Conservation (phyloP, 305 asterid species). For the Fraxinus sp. region DNA sequence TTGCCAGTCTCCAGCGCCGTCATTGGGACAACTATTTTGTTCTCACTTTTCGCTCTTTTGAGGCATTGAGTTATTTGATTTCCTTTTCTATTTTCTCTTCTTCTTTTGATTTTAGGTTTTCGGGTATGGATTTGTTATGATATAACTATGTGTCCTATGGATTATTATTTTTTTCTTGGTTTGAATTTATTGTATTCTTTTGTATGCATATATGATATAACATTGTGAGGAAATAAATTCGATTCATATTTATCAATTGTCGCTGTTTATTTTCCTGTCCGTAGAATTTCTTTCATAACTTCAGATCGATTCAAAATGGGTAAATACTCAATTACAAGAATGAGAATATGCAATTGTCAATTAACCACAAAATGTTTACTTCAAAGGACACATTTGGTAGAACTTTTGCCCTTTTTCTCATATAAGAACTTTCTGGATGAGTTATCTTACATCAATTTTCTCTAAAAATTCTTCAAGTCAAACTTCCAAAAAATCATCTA, state of each 20-base stretch:
- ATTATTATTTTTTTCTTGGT: neutral
- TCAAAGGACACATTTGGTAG: no score
- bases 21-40: conserved; percentile 37
- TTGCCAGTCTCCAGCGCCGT: conserved; percentile 31
- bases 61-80: conserved; percentile 29
- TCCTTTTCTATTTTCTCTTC: neutral
- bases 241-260: neutral
- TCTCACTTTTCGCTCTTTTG: conserved; percentile 38
- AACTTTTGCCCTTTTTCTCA: no score
- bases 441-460: no score
- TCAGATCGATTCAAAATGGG: neutral
- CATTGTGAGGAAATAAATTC: neutral
- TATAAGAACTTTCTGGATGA: no score
- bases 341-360: neutral
- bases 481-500: neutral
- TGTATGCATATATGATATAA: neutral
- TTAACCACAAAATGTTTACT: neutral
- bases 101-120: neutral
- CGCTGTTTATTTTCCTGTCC: neutral
- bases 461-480: neutral
- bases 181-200: neutral
- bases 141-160: neutral
- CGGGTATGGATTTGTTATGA: neutral
- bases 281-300: neutral
- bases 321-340: no score